Conservation (phyloP, 2,329 filamentous ascomycete genomes). For the Aspergillus sp. region DNA sequence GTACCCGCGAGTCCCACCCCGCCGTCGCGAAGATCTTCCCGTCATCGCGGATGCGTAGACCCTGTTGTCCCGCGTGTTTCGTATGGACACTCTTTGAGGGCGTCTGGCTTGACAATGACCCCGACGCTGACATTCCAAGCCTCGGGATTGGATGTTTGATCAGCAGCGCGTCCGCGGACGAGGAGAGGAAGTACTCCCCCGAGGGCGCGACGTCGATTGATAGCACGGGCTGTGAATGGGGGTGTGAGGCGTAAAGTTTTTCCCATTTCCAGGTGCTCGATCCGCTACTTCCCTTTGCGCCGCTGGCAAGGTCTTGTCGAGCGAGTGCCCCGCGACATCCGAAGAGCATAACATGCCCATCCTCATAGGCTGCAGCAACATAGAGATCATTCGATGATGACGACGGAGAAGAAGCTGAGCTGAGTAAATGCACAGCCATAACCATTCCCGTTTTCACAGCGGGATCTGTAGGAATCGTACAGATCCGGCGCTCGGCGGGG, state of each 20-base stretch:
- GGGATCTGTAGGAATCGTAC: slow-evolving; percentile 57
- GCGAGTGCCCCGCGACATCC: slow-evolving; percentile 51
- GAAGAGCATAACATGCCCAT: slow-evolving; percentile 73
- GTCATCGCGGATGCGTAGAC: slow-evolving; percentile 75
- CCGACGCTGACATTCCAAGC: slow-evolving; percentile 2
- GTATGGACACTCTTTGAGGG: slow-evolving; percentile 71
- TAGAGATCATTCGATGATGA: slow-evolving; percentile 60
- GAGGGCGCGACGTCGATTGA: slow-evolving; percentile 65
- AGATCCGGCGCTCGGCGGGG: slow-evolving; percentile 72
- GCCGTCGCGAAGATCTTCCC: slow-evolving; percentile 84
- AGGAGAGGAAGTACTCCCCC: slow-evolving; percentile 71
- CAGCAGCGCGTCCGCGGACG: slow-evolving; percentile 78
- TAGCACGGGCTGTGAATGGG: slow-evolving; percentile 80
- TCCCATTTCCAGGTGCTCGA: slow-evolving; percentile 50
- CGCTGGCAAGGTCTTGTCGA: slow-evolving; percentile 34
- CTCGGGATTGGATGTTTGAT: slow-evolving; percentile 72
- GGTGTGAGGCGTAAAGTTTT: slow-evolving; percentile 65
- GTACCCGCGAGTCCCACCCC: slow-evolving; percentile 83
- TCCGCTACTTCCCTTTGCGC: slow-evolving; percentile 22
- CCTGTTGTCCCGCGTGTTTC: slow-evolving; percentile 89
- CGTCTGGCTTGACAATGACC: slow-evolving; percentile 32
- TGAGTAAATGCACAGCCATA: slow-evolving; percentile 67
- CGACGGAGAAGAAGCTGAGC: slow-evolving; percentile 47
- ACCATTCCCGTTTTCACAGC: slow-evolving; percentile 69
- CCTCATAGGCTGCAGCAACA: slow-evolving; percentile 81